Conservation (phyloP, 495 filamentous ascomycete genomes). For the Aspergillus haitiensis region DNA sequence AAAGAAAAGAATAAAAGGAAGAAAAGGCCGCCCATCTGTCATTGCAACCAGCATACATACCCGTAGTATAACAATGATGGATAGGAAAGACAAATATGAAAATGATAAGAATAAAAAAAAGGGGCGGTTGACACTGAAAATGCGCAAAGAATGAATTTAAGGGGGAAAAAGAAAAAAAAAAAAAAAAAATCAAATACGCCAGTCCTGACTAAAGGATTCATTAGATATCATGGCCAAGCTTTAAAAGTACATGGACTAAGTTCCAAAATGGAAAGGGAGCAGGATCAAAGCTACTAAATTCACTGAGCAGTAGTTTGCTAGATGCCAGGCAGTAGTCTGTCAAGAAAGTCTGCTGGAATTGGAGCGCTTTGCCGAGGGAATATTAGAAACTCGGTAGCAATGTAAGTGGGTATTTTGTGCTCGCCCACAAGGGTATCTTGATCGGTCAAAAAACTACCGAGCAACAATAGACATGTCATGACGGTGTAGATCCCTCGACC, state of each 20-base stretch:
- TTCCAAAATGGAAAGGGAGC: conserved; percentile 16
- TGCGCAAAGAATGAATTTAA: background rate
- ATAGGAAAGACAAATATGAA: background rate
- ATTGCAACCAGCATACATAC: conserved; percentile 17
- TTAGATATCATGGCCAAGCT: conserved; percentile 30
- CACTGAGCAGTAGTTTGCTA: background rate
- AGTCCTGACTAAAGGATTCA: conserved; percentile 27
- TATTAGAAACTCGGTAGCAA: no score
- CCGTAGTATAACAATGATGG: conserved; percentile 9
- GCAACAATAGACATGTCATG: conserved; percentile 49
- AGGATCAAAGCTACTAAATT: background rate
- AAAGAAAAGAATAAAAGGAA: conserved; percentile 10
- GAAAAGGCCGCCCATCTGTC: conserved; percentile 2
- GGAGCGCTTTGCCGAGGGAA: no score
- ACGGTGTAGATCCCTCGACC: conserved; percentile 75
- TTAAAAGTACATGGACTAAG: conserved; percentile 25
- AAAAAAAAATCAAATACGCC: conserved; percentile 17
- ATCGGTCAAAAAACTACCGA: conserved; percentile 21
- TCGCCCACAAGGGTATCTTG: background rate
- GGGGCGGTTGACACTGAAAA: no score
- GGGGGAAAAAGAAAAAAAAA: conserved; percentile 6
- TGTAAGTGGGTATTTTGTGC: no score
- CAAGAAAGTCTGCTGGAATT: background rate
- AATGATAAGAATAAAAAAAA: conserved; percentile 6
- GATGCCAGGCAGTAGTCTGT: background rate